Evolutionary conservation across 352 stramenopile species (phyloP), one percentile per base, ranked within the genome.

Genomic region (Elongisporangium senticosum): DNA sequence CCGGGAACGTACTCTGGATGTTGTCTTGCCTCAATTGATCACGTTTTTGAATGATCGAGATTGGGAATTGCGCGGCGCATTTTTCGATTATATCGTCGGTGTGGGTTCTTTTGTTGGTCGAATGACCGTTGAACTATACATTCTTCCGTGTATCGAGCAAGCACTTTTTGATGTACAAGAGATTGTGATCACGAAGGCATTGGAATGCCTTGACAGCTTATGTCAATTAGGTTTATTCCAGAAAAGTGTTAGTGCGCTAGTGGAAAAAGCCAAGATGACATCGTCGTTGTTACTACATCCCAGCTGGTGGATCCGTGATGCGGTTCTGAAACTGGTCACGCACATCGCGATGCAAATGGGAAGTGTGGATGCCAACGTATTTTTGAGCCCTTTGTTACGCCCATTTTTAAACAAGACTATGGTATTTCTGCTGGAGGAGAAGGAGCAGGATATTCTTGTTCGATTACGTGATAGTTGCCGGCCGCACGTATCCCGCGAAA

Each of bases 31-130:
- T 17, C 94, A 98, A 62, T 78, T 99, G 14, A 94, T 99, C 60
- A 97, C 96, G 6, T 99, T 98, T 59, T 71, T 99, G 48, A 99
- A 99, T 58, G 96, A 99, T 67, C 80, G 88, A 49, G 95, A 98
- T 65, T 98, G 86, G 85, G 79, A 96, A 56, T 60, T 97, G 14
- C 86, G 83, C 43, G 85, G 77, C 19, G 79, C 83, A 21, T 94
- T 95, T 56, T 99, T 98, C 67, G 79, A 97, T 51, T 84, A 97
- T 69, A 94, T 99, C 17, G 85, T 96, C 13, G 90, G 88, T 10
- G 82, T 99, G 8, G 98, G 95, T 54, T 91, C 94, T 0, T 97
- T 98, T 69, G 90, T 99, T 22, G 97, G 96, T 3, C 78, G 89
- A 15, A 84, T 93, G 17, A 88, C 83, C 1, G 96, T 97, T 0